Conservation (phyloP, 75 land plant species). For the Isoetes taiwanensis region DNA sequence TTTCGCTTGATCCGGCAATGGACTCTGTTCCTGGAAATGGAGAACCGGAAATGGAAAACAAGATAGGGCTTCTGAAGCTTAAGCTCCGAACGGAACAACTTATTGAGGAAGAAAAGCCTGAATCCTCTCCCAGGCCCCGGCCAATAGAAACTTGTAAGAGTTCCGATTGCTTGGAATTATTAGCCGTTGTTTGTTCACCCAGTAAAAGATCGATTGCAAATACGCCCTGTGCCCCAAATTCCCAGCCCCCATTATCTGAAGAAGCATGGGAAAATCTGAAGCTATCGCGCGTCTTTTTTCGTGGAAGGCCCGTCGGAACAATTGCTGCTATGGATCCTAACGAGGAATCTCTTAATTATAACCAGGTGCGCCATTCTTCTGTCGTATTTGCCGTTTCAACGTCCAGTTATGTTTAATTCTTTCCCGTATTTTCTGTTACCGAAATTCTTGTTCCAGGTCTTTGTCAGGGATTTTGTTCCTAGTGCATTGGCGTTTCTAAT, state of each 20-base stretch:
- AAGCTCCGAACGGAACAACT: too few relatives aligned
- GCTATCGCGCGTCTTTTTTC: slow-evolving; percentile 18
- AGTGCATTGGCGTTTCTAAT: slow-evolving; percentile 75
- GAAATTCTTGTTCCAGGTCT: slow-evolving; percentile 62
- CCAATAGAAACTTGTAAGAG: slow-evolving; percentile 23
- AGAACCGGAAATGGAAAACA: too few relatives aligned
- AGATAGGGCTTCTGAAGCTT: too few relatives aligned
- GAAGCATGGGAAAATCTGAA: slow-evolving; percentile 26
- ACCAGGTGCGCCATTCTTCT: slow-evolving; percentile 15
- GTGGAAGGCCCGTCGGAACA: slow-evolving; percentile 26
- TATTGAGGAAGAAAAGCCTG: too few relatives aligned
- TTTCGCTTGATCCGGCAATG: too few relatives aligned
- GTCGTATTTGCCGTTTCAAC: too few relatives aligned
- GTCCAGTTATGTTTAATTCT: too few relatives aligned
- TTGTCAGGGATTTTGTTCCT: slow-evolving; percentile 76
- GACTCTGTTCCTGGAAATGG: too few relatives aligned
- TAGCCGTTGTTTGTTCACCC: slow-evolving; percentile 16
- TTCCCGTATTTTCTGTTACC: neutral
- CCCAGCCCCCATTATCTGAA: slow-evolving; percentile 3
- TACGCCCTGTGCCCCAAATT: too few relatives aligned
- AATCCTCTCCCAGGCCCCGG: too few relatives aligned
- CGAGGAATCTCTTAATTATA: slow-evolving; percentile 25
- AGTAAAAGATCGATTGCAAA: slow-evolving; percentile 41
- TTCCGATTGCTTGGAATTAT: slow-evolving; percentile 26
- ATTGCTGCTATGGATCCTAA: slow-evolving; percentile 28